Base-by-base conservation (phyloP, 768 basidiomycete species). In the Mycena sanguinolenta region DNA sequence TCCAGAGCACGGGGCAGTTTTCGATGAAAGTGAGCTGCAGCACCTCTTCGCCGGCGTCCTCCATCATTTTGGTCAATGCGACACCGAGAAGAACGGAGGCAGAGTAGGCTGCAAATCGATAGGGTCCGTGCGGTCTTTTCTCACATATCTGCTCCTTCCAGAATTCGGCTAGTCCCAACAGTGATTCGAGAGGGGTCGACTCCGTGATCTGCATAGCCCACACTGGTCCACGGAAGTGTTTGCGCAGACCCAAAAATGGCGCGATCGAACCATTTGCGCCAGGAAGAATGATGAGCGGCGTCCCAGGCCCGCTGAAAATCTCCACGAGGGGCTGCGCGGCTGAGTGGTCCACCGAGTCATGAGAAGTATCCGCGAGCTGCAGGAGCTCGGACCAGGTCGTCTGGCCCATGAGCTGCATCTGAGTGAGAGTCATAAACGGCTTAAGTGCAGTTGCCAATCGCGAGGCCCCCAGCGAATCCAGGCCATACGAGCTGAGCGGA, bases 381-480 rank as follows among this genome's bases (percentile, higher is more conserved):
- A n/a, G 52, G 4, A 81, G 59, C 3, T 79, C 75, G 7, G 65
- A 49, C 39, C 79, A 72, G 14, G 73, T 77, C 58, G 77, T 61
- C 52, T 79, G 76, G 2, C 75, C 75, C n/a, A 81, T 69, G 17
- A 81, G 75, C 69, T 80, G 79, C 55, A 80, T 52, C 62, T 80
- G 79, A 5, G 77, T 74, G 28, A 78, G 62, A 0, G 63, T 25
- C 28, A 79, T 53, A 38, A 76, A 69, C 0, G 77, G 75, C 7
- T 68, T 63, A 17, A 82, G 75, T 1, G 75, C 76, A n/a, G 67
- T 65, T 3, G 81, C 74, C 17, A 82, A 61, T 23, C 76, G 65
- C 25, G 77, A 74, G 7, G 81, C 81, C 21, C 76, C 73, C 7
- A 80, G 72, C 0, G 79, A 80, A 63, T 82, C 81, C 12, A 81